Evolutionary conservation across 169 alveolate species (phyloP), one percentile per base, ranked within the genome.

Genomic region (Perkinsus olseni): DNA sequence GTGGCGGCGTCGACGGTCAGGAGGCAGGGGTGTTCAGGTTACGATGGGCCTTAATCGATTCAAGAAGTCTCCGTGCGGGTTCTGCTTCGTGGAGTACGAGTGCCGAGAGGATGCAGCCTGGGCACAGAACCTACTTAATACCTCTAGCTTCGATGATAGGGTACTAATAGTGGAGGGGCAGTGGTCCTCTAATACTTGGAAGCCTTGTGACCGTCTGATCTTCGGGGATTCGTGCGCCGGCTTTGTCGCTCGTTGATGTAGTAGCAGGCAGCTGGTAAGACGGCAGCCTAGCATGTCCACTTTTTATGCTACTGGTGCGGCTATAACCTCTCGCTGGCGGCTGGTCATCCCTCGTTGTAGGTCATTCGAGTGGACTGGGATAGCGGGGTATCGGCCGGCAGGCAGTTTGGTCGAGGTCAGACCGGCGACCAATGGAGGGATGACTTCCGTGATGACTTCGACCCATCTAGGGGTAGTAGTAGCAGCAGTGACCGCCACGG

Each of bases 21-120:
- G 62, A 6, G 6, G 62, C 17, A 45, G 62, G 6, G 62, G 62
- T 38, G 90, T 91, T 74, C 50, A 74, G 0, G 91, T 93, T 39
- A 92, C 92, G 45, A 93, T 93, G 93, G 95, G 95, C 39, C 50
- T 93, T 45, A 91, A 93, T 48, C 28, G 92, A 45, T 40, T 62
- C 38, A 91, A 93, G 48, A 93, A 93, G 38, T 74, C 45, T 13
- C 95, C 95, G 0, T 93, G 95, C n/a, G 95, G 95, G 91, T 93
- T 93, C 40, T 93, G 95, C 94, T 93, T 93, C 92, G 92, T 93
- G 74, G 93, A 93, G 93, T 93, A 93, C 92, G 45, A 45, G 91
- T 91, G 91, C 48, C 93, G 92, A 37, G 95, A 62, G 74, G 38
- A 90, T 24, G 74, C 92, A 51, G 93, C 50, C 38, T 45, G 74